These are phyloP conservation scores for Rubia tinctorum DNA, from an alignment of 305 asterid species.

Conservation along the genomic window DNA sequence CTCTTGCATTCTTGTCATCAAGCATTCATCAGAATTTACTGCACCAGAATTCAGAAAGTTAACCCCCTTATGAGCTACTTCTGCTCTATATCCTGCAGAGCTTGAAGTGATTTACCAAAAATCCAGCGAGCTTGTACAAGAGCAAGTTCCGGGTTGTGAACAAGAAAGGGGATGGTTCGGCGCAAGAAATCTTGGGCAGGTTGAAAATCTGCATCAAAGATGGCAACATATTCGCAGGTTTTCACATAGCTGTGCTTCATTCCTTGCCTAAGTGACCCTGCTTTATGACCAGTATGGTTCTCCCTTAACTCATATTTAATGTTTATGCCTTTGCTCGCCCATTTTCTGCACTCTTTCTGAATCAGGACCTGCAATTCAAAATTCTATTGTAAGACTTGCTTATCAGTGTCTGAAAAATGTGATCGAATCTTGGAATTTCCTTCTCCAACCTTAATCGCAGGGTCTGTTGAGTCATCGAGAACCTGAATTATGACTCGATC, in stretches of 20 bases:
- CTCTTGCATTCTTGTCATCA: constrained; percentile 97
- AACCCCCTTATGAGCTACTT: not conserved
- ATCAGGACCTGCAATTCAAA: constrained; percentile 21
- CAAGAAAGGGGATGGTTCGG: constrained; percentile 32
- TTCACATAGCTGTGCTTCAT: constrained; percentile 38
- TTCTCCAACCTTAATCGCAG: constrained; percentile 28
- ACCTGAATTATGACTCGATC: constrained; percentile 38
- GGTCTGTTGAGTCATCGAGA: constrained; percentile 43
- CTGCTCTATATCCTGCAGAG: too few species aligned
- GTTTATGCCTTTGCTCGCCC: constrained; percentile 35
- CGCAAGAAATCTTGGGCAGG: constrained; percentile 31
- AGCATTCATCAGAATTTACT: constrained; percentile 93
- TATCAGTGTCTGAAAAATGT: not conserved
- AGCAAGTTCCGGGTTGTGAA: constrained; percentile 32
- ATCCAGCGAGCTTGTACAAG: constrained; percentile 43
- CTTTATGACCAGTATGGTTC: constrained; percentile 34
- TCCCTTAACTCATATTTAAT: constrained; percentile 36
- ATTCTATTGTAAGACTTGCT: not conserved
- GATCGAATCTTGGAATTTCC: not conserved
- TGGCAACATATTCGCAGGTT: constrained; percentile 33
- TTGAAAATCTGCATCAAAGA: constrained; percentile 42
- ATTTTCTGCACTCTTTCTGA: constrained; percentile 30
- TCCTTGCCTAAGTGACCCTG: constrained; percentile 36
- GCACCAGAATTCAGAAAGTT: constrained; percentile 41
- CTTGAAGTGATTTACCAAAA: constrained; percentile 20